Percentiles rank a stretch among this genome's conserved stretches.
Conservation (phyloP, 2,329 filamentous ascomycete species). For the Meredithiella fracta region DNA sequence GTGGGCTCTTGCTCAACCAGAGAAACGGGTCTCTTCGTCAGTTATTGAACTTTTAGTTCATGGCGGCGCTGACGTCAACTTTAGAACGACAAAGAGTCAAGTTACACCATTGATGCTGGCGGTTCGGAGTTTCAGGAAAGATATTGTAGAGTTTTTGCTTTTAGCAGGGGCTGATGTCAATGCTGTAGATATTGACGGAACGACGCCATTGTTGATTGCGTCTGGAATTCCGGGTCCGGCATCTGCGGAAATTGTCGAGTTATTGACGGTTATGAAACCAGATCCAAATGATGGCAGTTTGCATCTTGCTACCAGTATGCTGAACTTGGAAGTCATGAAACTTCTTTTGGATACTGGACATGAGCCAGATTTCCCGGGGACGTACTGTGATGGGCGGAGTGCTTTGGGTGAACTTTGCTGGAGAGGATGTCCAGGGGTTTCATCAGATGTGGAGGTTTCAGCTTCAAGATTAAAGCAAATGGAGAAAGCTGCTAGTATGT, state of each 20-base stretch:
- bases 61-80: conserved; percentile 39
- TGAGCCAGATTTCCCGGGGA: conserved; percentile 47
- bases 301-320: conserved; percentile 44
- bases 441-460: conserved; percentile 13
- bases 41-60: conserved; percentile 42
- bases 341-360: conserved; percentile 43
- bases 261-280: conserved; percentile 38
- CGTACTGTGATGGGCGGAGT: conserved; percentile 43
- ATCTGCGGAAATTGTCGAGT: conserved; percentile 36
- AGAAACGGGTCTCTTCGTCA: conserved; percentile 43
- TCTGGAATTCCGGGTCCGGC: conserved; percentile 37
- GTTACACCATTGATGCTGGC: conserved; percentile 44
- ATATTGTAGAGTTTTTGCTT: conserved; percentile 40
- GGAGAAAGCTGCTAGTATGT: background rate
- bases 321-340: conserved; percentile 40
- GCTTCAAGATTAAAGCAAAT: background rate
- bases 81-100: conserved; percentile 23
- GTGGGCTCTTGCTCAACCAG: conserved; percentile 46
- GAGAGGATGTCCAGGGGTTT: conserved; percentile 33
- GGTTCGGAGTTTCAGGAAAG: conserved; percentile 37
- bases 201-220: conserved; percentile 44
- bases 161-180: conserved; percentile 44
- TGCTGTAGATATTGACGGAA: conserved; percentile 37
- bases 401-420: conserved; percentile 48
- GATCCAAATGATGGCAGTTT: conserved; percentile 48